Base-by-base conservation (phyloP, 176 grass and related monocot species). In the Typha latifolia region DNA sequence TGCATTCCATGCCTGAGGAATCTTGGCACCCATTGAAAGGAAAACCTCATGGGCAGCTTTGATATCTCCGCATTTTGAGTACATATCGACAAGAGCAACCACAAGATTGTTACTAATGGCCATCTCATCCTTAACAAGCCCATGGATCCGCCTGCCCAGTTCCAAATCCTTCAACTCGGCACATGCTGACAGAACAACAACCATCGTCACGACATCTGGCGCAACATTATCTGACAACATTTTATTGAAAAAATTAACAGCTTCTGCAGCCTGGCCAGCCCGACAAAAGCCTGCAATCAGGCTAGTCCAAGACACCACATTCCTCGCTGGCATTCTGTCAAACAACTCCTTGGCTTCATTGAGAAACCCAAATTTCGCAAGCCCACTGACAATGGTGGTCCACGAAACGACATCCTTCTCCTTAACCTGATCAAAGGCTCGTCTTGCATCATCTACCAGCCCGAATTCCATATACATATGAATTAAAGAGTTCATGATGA, bases 21-120 rank as follows among this genome's bases (percentile, higher is more conserved):
- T 34, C 31, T 70, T 75, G 63, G 63, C 70, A 23, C 74, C 75
- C 34, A 79, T 51, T 18, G 76, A 68, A 12, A 90, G 72, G 29
- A 96, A 96, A 12, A 85, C 50, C 53, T 79, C 65, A 12, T 47
- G 68, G 49, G 87, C 87, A 37, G 22, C 13, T 26, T n/a, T 11
- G 51, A 84, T 76, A 61, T 85, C 75, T 32, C 84, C 87, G 63
- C 82, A 90, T 72, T 87, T 91, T 10, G 76, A 74, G 52, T 84
- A 91, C 91, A 96, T 88, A 64, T 90, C 69, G 1, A 96, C 85
- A 47, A 91, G 69, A 4, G 84, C 61, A 69, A 90, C 77, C 2
- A 76, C 72, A 3, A 87, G 86, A 61, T 84, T 87, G 49, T 23
- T 61, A 63, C 69, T 73, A 72, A 72, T 76, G 56, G 3, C 13